A percentile compares a stretch with the other conserved stretches of the same genome.
Conservation (phyloP, 306 rosid species). For the Rosa persica region DNA sequence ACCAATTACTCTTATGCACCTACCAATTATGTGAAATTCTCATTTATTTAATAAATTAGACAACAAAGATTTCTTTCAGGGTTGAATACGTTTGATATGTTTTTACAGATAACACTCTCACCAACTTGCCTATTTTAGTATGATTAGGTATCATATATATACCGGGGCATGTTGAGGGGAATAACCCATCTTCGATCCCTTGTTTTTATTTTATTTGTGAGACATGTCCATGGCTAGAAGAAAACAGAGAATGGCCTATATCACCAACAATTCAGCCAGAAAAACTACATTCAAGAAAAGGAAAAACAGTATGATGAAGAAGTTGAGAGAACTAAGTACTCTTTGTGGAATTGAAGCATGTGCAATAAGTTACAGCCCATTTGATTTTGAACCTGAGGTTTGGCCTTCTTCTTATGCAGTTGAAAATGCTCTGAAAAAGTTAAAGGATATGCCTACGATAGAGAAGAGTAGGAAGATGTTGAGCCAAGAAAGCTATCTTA, state of each 20-base stretch:
- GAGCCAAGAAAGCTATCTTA: not conserved
- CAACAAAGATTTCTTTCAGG: not conserved
- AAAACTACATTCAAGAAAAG: conserved; percentile 33
- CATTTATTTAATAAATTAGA: not conserved
- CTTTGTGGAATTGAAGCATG: conserved; percentile 27
- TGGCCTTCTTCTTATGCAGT: not conserved
- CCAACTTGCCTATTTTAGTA: not conserved
- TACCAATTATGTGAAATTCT: not conserved
- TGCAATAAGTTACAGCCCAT: not conserved
- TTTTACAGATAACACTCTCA: not conserved
- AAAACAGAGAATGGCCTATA: conserved; percentile 28
- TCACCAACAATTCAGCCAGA: conserved; percentile 24
- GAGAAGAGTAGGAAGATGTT: not conserved
- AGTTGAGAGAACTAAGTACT: conserved; percentile 28
- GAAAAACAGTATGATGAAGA: conserved; percentile 28
- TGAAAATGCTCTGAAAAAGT: not conserved
- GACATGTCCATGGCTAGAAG: conserved; percentile 25
- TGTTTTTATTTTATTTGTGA: not conserved
- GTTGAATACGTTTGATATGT: not conserved
- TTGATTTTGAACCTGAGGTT: not conserved
- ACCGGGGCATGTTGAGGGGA: not conserved
- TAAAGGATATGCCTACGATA: not conserved
- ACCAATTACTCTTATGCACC: not conserved
- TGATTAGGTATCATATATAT: not conserved
- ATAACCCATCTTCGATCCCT: not conserved